Base-by-base conservation (phyloP, 2,329 filamentous ascomycete species). In the Aspergillus nomiae region DNA sequence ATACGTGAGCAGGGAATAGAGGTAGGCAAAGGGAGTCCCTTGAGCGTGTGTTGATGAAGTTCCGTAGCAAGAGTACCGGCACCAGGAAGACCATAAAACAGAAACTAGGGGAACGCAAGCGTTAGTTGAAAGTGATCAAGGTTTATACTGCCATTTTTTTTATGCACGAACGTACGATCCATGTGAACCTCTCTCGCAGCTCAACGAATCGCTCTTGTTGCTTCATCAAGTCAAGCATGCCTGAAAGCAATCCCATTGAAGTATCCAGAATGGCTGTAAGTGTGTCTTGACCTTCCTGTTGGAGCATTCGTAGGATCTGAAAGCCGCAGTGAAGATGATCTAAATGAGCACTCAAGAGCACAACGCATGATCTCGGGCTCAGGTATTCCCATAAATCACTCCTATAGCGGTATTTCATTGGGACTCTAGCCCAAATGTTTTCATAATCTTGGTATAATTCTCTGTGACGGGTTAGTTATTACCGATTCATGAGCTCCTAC, bases 21-120 rank as follows among this genome's bases (percentile, higher is more conserved):
- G 12, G 32, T 10, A 4, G 53, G 58, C 4, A 63, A 32, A 4
- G 53, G 58, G 1, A 38, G 34, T 26, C 53, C 45, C 8, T 46
- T 30, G 11, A 48, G 12, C 10, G 53, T 61, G 38, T 36, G 32
- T 19, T 60, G 53, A 14, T 61, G 54, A 21, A 61, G 58, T 11
- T 60, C 58, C 19, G 62, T 24, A 11, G 58, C 62, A 14, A 63
- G 62, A 8, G 51, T 63, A 14, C 62, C 54, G 8, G 62, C 58
- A 5, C 62, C 62, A 19, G 62, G 62, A 43, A 63, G 62, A 1
- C 58, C 45, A 8, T 63, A 63, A 14, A 61, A 60, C 19, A 61
- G 38, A 36, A 63, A 61, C 62, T 63, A 50, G 10, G 24, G 16
- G 8, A 11, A 36, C 2, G 16, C n/a, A 24, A 11, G 10, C 10